Evolutionary conservation across 495 filamentous ascomycete species (phyloP), one percentile per base, ranked within the genome.

Genomic region (Cetradonia linearis): DNA sequence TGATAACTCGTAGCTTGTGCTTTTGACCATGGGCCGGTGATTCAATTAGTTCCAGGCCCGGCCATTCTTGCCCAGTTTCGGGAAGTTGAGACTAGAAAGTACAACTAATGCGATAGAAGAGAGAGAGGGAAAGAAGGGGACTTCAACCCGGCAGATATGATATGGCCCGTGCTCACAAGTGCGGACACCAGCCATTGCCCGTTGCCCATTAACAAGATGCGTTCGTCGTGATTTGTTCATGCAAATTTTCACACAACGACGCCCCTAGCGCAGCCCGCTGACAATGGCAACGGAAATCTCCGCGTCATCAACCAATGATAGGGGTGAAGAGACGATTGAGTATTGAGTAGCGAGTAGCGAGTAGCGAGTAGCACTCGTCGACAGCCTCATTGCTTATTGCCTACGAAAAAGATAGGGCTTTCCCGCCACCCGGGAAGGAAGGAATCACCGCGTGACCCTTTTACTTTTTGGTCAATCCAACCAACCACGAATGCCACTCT

Each of bases 401-500:
- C 50, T 54, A n/a, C 31, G 31, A 54, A 31, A 9, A 54, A 25
- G 23, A n/a, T 31, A 30, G n/a, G 30, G 30, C 33, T 52, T 54
- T 34, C 31, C 50, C 50, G 50, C 50, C 50, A 54, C 50, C 47
- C 16, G 50, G 31, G 13, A 54, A 34, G 20, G 50, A 36, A 34
- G n/a, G n/a, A n/a, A 36, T 34, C 18, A 34, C 33, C 50, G 18
- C 31, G 30, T 54, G 50, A 54, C 33, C 49, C n/a, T n/a, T 33
- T 33, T 30, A 20, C 4, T 53, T 54, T n/a, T 34, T 31, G 30
- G n/a, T 53, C 30, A 6, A 14, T 34, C 31, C 50, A 54, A 20
- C 18, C 42, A n/a, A 20, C 31, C 27, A 36, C 18, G 33, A 36
- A 20, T n/a, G 50, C 30, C n/a, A 36, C 33, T n/a, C 31, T 20